These are phyloP conservation scores for Xylaria cubensis DNA, from an alignment of 495 filamentous ascomycete genomes.

Conservation along the genomic window DNA sequence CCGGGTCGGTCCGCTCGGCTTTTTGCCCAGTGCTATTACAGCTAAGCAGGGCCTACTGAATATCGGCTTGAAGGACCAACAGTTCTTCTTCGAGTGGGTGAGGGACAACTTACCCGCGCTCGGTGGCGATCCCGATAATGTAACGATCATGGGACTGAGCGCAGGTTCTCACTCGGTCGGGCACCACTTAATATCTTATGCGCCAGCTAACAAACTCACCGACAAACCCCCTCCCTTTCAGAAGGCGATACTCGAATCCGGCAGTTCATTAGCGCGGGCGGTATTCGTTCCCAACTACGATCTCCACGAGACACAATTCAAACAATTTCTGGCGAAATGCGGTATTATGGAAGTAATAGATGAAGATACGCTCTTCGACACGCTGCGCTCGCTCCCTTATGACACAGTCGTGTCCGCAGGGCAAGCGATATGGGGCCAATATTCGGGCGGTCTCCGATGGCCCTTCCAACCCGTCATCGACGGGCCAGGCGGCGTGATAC, in stretches of 20 bases:
- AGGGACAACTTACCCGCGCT: constrained; percentile 64
- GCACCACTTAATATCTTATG: constrained; percentile 66
- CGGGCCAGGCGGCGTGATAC: constrained; percentile 58
- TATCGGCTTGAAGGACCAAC: constrained; percentile 73
- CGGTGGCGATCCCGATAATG: constrained; percentile 66
- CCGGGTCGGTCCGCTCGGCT: constrained; percentile 71
- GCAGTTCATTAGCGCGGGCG: constrained; percentile 65
- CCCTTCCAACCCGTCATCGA: constrained; percentile 74
- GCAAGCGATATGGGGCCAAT: constrained; percentile 58
- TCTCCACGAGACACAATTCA: constrained; percentile 66
- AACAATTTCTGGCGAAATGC: constrained; percentile 60
- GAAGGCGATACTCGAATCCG: constrained; percentile 69
- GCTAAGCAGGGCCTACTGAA: constrained; percentile 66
- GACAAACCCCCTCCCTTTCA: constrained; percentile 57
- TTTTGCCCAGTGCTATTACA: constrained; percentile 61
- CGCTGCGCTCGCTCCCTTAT: constrained; percentile 58
- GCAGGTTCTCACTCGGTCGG: constrained; percentile 74
- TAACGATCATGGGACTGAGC: constrained; percentile 71
- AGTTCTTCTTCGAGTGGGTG: constrained; percentile 69
- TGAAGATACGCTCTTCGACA: constrained; percentile 55
- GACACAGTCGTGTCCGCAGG: constrained; percentile 56
- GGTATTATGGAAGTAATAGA: constrained; percentile 46
- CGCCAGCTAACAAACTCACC: constrained; percentile 35
- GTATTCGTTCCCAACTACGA: constrained; percentile 61
- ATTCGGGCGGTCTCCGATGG: constrained; percentile 64